phyloP scores from a whole-genome alignment of 495 filamentous ascomycete species.

The Penicillium arizonense region DNA sequence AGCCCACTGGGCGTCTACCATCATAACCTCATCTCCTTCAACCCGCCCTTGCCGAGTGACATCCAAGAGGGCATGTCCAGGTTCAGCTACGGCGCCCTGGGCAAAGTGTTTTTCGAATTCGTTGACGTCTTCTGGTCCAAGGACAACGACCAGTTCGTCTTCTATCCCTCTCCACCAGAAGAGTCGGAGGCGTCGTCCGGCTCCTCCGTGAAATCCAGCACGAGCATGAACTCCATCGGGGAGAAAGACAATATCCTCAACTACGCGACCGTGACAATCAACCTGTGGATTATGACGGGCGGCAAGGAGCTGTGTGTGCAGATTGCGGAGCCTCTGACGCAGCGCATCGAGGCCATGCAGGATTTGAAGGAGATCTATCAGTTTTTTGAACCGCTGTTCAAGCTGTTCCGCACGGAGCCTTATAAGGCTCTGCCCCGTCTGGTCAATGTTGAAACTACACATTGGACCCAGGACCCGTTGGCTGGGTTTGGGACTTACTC shows the following conservation, averaged over 20 bases:
- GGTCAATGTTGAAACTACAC: conserved; percentile 23
- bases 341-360: conserved; percentile 23
- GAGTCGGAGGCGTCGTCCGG: conserved; percentile 8
- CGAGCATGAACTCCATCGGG: conserved; percentile 12
- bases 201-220: conserved; percentile 13
- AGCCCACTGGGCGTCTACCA: conserved; percentile 21
- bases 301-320: conserved; percentile 26
- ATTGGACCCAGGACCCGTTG: conserved; percentile 26
- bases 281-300: conserved; percentile 24
- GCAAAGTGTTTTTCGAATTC: conserved; percentile 29
- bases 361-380: conserved; percentile 18
- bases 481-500: conserved; percentile 25
- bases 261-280: conserved; percentile 26
- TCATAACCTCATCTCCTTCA: conserved; percentile 23
- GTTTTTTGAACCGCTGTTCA: conserved; percentile 27
- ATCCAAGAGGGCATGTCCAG: conserved; percentile 21
- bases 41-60: conserved; percentile 23
- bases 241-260: conserved; percentile 24
- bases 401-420: conserved; percentile 21
- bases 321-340: conserved; percentile 24
- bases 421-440: conserved; percentile 25
- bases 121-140: conserved; percentile 24
- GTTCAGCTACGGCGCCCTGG: conserved; percentile 23
- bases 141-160: conserved; percentile 26
- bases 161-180: conserved; percentile 22